Conservation (phyloP, 2,329 filamentous ascomycete species). For the Amphichorda felina region DNA sequence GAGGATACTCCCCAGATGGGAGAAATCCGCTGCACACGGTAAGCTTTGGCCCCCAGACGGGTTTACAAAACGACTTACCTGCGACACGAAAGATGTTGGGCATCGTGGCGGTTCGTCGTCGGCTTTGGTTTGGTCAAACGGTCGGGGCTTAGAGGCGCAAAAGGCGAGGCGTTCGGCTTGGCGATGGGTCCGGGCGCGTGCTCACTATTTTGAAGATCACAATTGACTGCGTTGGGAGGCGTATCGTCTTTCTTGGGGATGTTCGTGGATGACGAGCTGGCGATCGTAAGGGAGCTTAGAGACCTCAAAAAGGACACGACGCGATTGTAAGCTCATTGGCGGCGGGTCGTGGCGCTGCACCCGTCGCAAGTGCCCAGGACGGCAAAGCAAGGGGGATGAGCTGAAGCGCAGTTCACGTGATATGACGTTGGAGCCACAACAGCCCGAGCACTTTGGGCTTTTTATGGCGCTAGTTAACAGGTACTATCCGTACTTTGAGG, state of each 20-base stretch:
- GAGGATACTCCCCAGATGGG: slow-evolving; percentile 86
- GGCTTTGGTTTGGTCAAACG: not conserved
- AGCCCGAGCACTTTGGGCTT: too few relatives aligned
- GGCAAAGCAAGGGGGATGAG: slow-evolving; percentile 1
- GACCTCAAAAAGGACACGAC: slow-evolving; percentile 11
- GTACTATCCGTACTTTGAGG: too few relatives aligned
- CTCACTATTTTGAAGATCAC: too few relatives aligned
- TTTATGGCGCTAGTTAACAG: too few relatives aligned
- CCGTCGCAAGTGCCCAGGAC: not conserved
- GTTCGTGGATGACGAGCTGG: slow-evolving; percentile 4
- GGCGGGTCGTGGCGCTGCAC: not conserved
- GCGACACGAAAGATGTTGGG: slow-evolving; percentile 48
- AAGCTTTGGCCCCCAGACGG: not conserved
- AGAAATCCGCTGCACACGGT: slow-evolving; percentile 64
- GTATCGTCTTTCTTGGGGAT: not conserved
- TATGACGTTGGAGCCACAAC: too few relatives aligned
- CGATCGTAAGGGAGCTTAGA: slow-evolving; percentile 3
- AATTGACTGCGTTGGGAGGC: not conserved
- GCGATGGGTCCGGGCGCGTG: too few relatives aligned
- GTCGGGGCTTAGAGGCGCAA: too few relatives aligned
- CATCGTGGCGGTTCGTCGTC: slow-evolving; percentile 6
- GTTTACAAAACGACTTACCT: slow-evolving; percentile 24
- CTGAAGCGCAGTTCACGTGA: slow-evolving; percentile 1
- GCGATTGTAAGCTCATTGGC: slow-evolving; percentile 11
- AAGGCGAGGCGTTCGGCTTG: too few relatives aligned